Base-by-base conservation (phyloP, 1,139 yeast genomes). In the Wickerhamomyces sp. region DNA sequence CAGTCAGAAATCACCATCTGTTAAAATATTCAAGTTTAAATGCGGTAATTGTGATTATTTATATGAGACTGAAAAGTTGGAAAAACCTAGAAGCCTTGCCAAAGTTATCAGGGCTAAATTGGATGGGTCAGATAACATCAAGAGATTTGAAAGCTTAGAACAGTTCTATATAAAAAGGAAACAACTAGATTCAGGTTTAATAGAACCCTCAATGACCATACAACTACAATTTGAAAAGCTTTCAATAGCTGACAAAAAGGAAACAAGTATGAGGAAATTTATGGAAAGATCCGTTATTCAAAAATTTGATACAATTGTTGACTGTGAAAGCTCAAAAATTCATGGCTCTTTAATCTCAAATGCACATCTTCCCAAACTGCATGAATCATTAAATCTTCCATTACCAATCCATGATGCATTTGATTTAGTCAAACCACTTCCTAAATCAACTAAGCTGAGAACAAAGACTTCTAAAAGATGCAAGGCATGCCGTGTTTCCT, bases 11-110 rank as follows among this genome's bases (percentile, higher is more conserved):
- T 9, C 31, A 15, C 28, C 25, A 12, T 7, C 18, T 5, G 20
- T 21, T 3, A 35, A 28, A 7, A 20, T 14, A 7, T 40, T 36
- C 29, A 32, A 35, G 3, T 55, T 64, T 33, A 45, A 41, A n/a
- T 66, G 70, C 40, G 25, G 46, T 2, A 20, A 35, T 9, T 61
- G 67, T 39, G 29, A 36, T 0, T 65, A 57, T 52, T 36, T 18
- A 1, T 63, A 51, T 37, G 46, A 47, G 13, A 53, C 64, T 0
- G 57, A 54, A 3, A 32, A 50, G 1, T 43, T 54, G 25, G 46
- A 44, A 7, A 60, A 53, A 35, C 64, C 64, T 4, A 58, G 58
- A 27, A 46, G 62, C 1, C 38, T 65, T 31, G 34, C 47, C 1
- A 48, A 55, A 4, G 51, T 61, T 5, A 44, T 61, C 0, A 48